These are phyloP conservation scores for Akebia trifoliata DNA, from an alignment of 164 flowering plant genomes.

Conservation along the genomic window DNA sequence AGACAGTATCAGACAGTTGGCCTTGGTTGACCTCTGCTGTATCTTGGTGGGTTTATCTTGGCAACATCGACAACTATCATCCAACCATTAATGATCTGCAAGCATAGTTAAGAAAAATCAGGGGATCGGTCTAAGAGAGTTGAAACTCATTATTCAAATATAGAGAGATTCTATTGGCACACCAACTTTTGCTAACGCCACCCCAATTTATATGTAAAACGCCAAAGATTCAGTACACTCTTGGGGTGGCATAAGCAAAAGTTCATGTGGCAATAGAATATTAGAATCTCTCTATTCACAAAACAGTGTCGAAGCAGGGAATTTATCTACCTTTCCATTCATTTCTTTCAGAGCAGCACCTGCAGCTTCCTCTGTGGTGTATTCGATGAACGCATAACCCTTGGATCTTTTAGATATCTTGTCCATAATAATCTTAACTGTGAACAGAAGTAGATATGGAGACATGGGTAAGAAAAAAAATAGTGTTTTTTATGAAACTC, in stretches of 20 bases:
- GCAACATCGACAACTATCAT: conserved; percentile 97
- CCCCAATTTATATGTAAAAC: no score
- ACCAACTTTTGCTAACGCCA: no score
- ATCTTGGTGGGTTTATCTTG: conserved; percentile 54
- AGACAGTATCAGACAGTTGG: conserved; percentile 5
- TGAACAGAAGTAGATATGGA: background rate
- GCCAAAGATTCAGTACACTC: no score
- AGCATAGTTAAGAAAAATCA: conserved; percentile 9
- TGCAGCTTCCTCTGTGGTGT: conserved; percentile 89
- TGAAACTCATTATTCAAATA: background rate
- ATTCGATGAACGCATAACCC: conserved; percentile 90
- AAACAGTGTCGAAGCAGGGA: background rate
- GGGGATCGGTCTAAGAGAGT: background rate
- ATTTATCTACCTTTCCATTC: conserved; percentile 71
- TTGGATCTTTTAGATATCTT: conserved; percentile 94
- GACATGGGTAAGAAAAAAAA: background rate
- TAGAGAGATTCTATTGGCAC: no score
- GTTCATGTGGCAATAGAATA: no score
- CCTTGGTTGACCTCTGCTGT: conserved; percentile 38
- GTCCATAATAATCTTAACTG: conserved; percentile 94
- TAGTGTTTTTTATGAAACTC: background rate
- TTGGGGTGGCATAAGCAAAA: no score
- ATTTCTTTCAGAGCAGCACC: conserved; percentile 81
- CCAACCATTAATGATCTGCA: conserved; percentile 96
- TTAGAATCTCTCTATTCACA: no score